Base-by-base conservation (phyloP, 768 basidiomycete species). In the Xerocomus potaroensis region DNA sequence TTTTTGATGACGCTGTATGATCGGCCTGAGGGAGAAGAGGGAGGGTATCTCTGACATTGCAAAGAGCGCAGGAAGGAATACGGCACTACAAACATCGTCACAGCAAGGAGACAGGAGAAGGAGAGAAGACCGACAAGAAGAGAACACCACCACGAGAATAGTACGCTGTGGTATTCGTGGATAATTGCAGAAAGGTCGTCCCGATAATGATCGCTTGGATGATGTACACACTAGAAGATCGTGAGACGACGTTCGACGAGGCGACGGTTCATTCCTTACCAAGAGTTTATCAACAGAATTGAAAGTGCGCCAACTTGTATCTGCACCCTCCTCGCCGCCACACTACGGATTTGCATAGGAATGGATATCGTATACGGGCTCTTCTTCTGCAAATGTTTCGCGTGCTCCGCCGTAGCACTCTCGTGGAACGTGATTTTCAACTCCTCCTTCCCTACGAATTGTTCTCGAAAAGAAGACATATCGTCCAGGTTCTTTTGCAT, bases 111-210 rank as follows among this genome's bases (percentile, higher is more conserved):
- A 39, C 14, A 0, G 19, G 11, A 30, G 2, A 19, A 21, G 0
- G 3, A 0, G 31, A 0, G 16, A 30, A 1, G n/a, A 71, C 78
- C 26, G 54, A 84, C 77, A 91, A 88, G 76, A 90, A 91, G 12
- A 91, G 70, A 27, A 87, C 74, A 59, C 89, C 89, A n/a, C 89
- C 89, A 19, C 89, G 79, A 29, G 84, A 82, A n/a, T 46, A 66
- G 32, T 38, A 68, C 6, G 43, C 50, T 0, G 54, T 48, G 5
- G 78, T 77, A 24, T 57, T 65, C 15, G 67, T 58, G 0, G 70
- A 60, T 26, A 76, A 53, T n/a, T 68, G 57, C 49, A 72, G 72
- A 66, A 77, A 80, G 30, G 76, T 68, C n/a, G 70, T 72, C 37
- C 62, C 64, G n/a, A 65, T 30, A 22, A 64, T 62, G 40, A 67